Base-by-base conservation (phyloP, 805 yeast species). In the Hanseniaspora nectarophila region DNA sequence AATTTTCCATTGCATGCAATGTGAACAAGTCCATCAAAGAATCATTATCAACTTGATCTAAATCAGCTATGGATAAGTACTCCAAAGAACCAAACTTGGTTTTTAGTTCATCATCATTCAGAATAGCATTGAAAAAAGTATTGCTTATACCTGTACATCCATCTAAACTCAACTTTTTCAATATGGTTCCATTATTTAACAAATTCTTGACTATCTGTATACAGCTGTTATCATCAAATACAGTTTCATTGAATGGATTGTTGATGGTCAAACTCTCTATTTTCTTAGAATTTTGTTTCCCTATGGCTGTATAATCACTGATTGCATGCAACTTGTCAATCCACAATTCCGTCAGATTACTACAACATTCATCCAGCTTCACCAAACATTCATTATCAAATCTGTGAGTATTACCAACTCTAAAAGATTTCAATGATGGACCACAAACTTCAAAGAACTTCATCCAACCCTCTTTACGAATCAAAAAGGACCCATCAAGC, bases 401-500 rank as follows among this genome's bases (percentile, higher is more conserved):
- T 52, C 97, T 71, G 63, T 90, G 95, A 1, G 97, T 90, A 60
- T 87, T 85, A 34, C 80, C 71, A 10, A 92, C 63, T 56, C 81
- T 81, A 57, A 92, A 77, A 42, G 70, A 68, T 23, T 67, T 69
- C 52, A 92, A 68, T 18, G 75, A 70, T 2, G 72, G 64, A 1
- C 83, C 85, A 55, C 76, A 69, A 1, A 61, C 56, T 47, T 77
- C 78, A 60, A 92, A 85, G 56, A 83, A 88, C 6, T 70, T 73
- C 56, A 77, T 77, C 99, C 99, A 92, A 53, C 80, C 71, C 0
- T 65, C 67, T 57, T 82, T 85, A 60, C 82, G 80, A 43, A 92
- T 81, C 57, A 92, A 68, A 62, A 92, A 92, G 0, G 97, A 87
- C 0, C 99, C 99, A 64, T 90, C 89, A 34, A 92, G 67, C n/a